These are phyloP conservation scores for Daldinia bambusicola DNA, from an alignment of 495 filamentous ascomycete genomes.

Conservation along the genomic window DNA sequence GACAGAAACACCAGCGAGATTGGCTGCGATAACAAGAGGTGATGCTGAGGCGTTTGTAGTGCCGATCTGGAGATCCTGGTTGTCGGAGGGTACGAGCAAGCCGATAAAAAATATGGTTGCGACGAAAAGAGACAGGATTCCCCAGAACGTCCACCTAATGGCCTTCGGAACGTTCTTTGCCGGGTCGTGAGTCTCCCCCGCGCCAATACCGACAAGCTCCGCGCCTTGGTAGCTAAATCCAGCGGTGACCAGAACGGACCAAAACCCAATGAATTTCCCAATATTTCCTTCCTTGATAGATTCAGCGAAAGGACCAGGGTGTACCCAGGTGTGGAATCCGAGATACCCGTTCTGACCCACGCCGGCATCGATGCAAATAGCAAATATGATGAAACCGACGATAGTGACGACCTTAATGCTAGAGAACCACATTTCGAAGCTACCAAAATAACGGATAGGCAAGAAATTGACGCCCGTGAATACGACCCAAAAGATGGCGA, in stretches of 20 bases:
- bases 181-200: constrained; percentile 72
- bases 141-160: constrained; percentile 66
- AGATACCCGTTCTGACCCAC: constrained; percentile 71
- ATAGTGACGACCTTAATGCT: constrained; percentile 81
- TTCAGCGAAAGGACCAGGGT: constrained; percentile 74
- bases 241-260: constrained; percentile 59
- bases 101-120: constrained; percentile 74
- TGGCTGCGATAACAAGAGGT: constrained; percentile 75
- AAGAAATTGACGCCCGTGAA: constrained; percentile 75
- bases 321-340: constrained; percentile 77
- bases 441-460: constrained; percentile 73
- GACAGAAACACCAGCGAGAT: constrained; percentile 69
- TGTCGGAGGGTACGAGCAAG: constrained; percentile 69
- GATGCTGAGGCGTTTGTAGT: constrained; percentile 67
- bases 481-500: constrained; percentile 77
- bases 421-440: constrained; percentile 79
- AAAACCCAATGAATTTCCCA: constrained; percentile 61
- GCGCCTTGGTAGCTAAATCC: constrained; percentile 62
- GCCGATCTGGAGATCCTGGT: constrained; percentile 59
- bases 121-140: constrained; percentile 73
- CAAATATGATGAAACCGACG: constrained; percentile 73
- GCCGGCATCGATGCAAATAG: constrained; percentile 73
- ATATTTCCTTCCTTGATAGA: constrained; percentile 56
- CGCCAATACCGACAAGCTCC: constrained; percentile 73
- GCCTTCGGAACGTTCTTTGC: constrained; percentile 64